These are phyloP conservation scores for Juglanconis sp. DNA, from an alignment of 2,329 filamentous ascomycete species.

Conservation along the genomic window DNA sequence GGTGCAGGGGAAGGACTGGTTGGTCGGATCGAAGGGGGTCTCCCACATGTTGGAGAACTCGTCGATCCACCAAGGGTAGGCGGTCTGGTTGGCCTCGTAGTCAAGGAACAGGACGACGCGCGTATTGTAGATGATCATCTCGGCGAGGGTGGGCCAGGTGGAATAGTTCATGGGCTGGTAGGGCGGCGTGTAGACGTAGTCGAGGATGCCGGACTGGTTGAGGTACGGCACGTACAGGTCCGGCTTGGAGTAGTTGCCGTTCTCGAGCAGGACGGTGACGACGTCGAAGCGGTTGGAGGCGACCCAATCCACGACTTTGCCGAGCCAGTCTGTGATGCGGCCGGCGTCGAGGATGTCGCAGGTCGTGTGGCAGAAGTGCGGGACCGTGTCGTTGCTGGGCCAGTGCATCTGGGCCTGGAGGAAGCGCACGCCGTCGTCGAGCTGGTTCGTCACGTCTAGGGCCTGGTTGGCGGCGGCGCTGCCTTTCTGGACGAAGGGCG, in stretches of 20 bases:
- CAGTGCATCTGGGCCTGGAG: conserved; percentile 63
- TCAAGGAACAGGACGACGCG: conserved; percentile 80
- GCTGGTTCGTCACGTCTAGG: conserved; percentile 63
- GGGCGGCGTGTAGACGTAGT: conserved; percentile 71
- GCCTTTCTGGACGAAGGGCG: conserved; percentile 67
- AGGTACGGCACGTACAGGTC: conserved; percentile 67
- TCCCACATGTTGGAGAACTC: conserved; percentile 90
- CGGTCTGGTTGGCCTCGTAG: conserved; percentile 75
- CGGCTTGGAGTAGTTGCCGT: conserved; percentile 68
- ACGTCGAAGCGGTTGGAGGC: conserved; percentile 77
- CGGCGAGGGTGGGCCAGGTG: conserved; percentile 80
- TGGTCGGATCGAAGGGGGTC: conserved; percentile 73
- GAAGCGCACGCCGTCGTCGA: conserved; percentile 72
- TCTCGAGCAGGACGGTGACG: conserved; percentile 81
- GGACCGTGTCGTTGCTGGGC: conserved; percentile 44
- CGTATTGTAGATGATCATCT: conserved; percentile 69
- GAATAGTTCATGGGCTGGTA: conserved; percentile 63
- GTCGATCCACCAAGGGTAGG: conserved; percentile 80
- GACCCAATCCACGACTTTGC: conserved; percentile 69
- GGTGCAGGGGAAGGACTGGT: conserved; percentile 70
- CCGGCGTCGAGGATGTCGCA: conserved; percentile 82
- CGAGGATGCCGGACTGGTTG: conserved; percentile 65
- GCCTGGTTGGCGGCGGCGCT: conserved; percentile 76
- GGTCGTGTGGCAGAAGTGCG: conserved; percentile 80
- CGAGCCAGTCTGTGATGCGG: conserved; percentile 71